Percentiles rank a stretch among this genome's conserved stretches.
Evolutionary conservation across 225 moss, liverwort and hornwort genomes (phyloP).

Genomic region (Takakia lepidozioides): DNA sequence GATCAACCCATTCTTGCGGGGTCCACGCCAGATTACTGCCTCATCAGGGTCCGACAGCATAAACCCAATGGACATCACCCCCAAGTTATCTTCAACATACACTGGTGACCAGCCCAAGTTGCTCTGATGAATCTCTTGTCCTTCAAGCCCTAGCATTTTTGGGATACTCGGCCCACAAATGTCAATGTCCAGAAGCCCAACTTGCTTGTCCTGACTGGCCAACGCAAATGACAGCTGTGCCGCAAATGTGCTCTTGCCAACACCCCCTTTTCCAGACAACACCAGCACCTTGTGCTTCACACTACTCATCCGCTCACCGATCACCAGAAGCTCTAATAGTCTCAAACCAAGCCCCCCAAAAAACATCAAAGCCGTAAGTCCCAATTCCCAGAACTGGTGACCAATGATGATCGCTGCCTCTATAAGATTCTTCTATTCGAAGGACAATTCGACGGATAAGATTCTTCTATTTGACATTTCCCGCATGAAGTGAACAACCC

Average conservation of each 20-base stretch:
- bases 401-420: too few relatives aligned
- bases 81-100: slow-evolving; percentile 92
- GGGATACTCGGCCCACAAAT: slow-evolving; percentile 97
- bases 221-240: slow-evolving; percentile 86
- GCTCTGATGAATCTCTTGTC: slow-evolving; percentile 97
- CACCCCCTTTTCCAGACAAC: slow-evolving; percentile 90
- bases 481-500: too few relatives aligned
- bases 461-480: too few relatives aligned
- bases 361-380: too few relatives aligned
- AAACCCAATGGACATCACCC: slow-evolving; percentile 98
- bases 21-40: slow-evolving; percentile 97
- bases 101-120: slow-evolving; percentile 98
- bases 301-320: slow-evolving; percentile 80
- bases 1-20: slow-evolving; percentile 87
- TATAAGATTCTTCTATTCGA: too few relatives aligned
- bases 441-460: too few relatives aligned
- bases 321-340: too few relatives aligned
- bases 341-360: too few relatives aligned
- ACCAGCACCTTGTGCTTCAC: slow-evolving; percentile 93
- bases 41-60: slow-evolving; percentile 93
- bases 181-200: slow-evolving; percentile 88
- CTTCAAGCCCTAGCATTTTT: slow-evolving; percentile 91
- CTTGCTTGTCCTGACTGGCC: slow-evolving; percentile 82
- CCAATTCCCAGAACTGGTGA: too few relatives aligned
- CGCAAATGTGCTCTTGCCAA: slow-evolving; percentile 96